These are phyloP conservation scores for Eleusine coracana DNA, from an alignment of 176 grass and related monocot species.

Conservation along the genomic window DNA sequence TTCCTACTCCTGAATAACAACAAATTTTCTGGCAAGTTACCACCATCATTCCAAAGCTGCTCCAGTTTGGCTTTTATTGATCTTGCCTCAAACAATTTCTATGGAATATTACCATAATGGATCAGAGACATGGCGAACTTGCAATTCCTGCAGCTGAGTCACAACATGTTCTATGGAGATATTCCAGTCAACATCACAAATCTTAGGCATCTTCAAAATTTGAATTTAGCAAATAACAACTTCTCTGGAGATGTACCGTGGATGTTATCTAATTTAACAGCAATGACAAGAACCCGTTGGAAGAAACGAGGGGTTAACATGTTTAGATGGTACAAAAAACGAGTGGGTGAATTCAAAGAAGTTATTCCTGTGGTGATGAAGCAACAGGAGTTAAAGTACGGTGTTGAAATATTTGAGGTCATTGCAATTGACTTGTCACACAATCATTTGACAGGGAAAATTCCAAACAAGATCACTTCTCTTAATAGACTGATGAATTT, in stretches of 20 bases:
- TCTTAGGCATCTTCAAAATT: neutral
- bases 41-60: slow-evolving; percentile 8
- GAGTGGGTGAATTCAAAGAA: too few species aligned
- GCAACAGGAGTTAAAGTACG: too few species aligned
- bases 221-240: slow-evolving; percentile 39
- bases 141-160: slow-evolving; percentile 6
- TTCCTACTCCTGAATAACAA: slow-evolving; percentile 30
- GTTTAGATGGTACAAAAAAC: too few species aligned
- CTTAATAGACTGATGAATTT: neutral
- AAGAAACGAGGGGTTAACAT: neutral
- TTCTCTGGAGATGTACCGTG: slow-evolving; percentile 36
- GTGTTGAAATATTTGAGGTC: too few species aligned
- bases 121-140: neutral
- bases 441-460: too few species aligned
- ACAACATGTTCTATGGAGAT: slow-evolving; percentile 46
- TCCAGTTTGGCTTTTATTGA: slow-evolving; percentile 4
- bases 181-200: slow-evolving; percentile 22
- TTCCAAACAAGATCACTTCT: neutral
- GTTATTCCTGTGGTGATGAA: too few species aligned
- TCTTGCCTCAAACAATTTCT: slow-evolving; percentile 27
- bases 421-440: too few species aligned
- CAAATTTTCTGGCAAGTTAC: slow-evolving; percentile 30
- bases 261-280: slow-evolving; percentile 10
- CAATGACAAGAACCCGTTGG: slow-evolving; percentile 12
- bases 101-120: slow-evolving; percentile 36